A percentile compares a stretch with the other conserved stretches of the same genome.
Evolutionary conservation across 768 basidiomycete genomes (phyloP).

Genomic region (Leccinum sublutescens): DNA sequence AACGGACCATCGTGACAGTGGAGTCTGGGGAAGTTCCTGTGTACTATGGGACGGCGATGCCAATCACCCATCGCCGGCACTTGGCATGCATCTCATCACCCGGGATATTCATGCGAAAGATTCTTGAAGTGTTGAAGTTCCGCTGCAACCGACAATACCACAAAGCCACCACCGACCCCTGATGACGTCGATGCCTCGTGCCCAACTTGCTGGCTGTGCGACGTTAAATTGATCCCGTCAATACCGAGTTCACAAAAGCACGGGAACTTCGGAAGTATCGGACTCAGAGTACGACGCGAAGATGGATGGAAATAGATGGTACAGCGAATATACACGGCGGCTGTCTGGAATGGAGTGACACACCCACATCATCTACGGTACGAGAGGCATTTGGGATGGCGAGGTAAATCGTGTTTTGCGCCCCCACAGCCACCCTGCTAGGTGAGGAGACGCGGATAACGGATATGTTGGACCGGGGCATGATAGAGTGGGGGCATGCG

Average conservation of each 20-base stretch:
- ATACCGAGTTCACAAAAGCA: not conserved
- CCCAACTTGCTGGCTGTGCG: constrained; percentile 10
- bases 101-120: not conserved
- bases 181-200: constrained; percentile 20
- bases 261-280: not conserved
- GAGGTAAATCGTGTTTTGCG: constrained; percentile 26
- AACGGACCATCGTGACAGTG: not conserved
- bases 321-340: not conserved
- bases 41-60: not conserved
- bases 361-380: not conserved
- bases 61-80: not conserved
- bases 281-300: not conserved
- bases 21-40: constrained; percentile 8
- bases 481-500: not conserved
- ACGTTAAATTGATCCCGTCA: not conserved
- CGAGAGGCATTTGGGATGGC: not conserved
- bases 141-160: not conserved
- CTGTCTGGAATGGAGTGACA: not conserved
- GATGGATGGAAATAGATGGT: constrained; percentile 2
- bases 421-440: constrained; percentile 19
- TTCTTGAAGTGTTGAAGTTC: not conserved
- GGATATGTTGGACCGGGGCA: constrained; percentile 5
- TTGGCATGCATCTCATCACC: not conserved
- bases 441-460: not conserved
- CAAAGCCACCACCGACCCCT: not conserved